Percentiles rank a stretch among this genome's conserved stretches.
These are phyloP conservation scores for Chaetomiaceae sp. DNA, from an alignment of 2,329 filamentous ascomycete genomes.

Conservation along the genomic window DNA sequence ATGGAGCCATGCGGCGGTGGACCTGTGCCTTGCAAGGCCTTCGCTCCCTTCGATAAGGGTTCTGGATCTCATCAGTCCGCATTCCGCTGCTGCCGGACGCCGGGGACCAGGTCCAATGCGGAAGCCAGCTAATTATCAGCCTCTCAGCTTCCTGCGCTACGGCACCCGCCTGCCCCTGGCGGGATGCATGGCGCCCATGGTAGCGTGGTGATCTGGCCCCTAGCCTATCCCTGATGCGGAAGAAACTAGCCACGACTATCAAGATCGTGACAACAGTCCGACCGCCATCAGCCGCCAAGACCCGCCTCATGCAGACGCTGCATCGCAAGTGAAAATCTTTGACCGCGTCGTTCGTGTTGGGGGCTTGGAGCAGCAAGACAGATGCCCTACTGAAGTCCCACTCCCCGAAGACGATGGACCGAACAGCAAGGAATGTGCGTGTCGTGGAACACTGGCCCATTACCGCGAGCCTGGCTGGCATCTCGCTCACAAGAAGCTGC, in stretches of 20 bases:
- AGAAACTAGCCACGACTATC: slow-evolving; percentile 7
- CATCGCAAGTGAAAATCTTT: background rate
- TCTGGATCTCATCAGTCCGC: too few relatives aligned
- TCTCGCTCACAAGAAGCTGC: too few relatives aligned
- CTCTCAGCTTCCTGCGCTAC: slow-evolving; percentile 3
- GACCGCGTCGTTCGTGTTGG: too few relatives aligned
- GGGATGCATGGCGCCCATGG: background rate
- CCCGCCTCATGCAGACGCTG: background rate
- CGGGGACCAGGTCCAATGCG: slow-evolving; percentile 2
- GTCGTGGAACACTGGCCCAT: too few relatives aligned
- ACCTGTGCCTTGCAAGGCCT: too few relatives aligned
- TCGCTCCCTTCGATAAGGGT: too few relatives aligned
- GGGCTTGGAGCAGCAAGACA: too few relatives aligned
- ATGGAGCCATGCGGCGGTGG: too few relatives aligned
- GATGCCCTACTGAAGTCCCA: too few relatives aligned
- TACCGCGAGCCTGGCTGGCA: too few relatives aligned
- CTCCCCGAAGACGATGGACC: too few relatives aligned
- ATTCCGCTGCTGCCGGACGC: background rate
- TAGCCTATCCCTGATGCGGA: slow-evolving; percentile 5
- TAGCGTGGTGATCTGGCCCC: background rate
- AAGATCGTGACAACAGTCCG: background rate
- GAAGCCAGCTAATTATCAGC: background rate
- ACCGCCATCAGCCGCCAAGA: background rate
- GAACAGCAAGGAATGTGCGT: too few relatives aligned
- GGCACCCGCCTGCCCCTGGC: background rate